Percentiles rank a stretch among this genome's conserved stretches.
phyloP scores from a whole-genome alignment of 2,329 filamentous ascomycete genomes.

The Alternaria triticimaculans region DNA sequence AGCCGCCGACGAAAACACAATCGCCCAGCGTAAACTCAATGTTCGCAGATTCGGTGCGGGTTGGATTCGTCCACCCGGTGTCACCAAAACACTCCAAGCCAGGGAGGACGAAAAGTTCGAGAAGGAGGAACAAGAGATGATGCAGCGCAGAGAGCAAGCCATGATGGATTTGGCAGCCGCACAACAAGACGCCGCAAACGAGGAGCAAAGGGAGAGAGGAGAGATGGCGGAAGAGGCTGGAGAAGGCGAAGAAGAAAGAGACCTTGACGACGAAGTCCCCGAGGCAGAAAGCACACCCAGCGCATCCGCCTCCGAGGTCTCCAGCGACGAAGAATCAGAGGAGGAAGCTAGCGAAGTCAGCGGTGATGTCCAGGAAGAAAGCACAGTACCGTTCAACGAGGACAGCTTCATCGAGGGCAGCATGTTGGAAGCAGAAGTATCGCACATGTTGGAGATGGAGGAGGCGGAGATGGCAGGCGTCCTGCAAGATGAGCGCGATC shows the following conservation, averaged over 20 bases:
- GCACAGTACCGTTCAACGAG: constrained; percentile 57
- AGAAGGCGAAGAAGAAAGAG: constrained; percentile 36
- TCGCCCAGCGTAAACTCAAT: constrained; percentile 78
- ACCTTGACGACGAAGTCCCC: constrained; percentile 51
- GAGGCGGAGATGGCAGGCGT: constrained; percentile 56
- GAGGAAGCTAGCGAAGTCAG: constrained; percentile 27
- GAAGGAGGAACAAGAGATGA: constrained; percentile 81
- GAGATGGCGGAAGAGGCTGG: constrained; percentile 47
- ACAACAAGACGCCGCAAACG: constrained; percentile 56
- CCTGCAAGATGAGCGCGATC: constrained; percentile 56
- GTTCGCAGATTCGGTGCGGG: constrained; percentile 85
- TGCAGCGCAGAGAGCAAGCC: constrained; percentile 72
- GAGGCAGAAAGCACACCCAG: constrained; percentile 42
- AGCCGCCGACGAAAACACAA: constrained; percentile 75
- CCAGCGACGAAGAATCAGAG: constrained; percentile 19
- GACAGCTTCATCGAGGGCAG: constrained; percentile 57
- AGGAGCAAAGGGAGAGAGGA: constrained; percentile 50
- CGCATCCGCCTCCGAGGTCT: constrained; percentile 45
- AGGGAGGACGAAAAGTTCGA: constrained; percentile 89
- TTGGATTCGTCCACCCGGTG: constrained; percentile 90
- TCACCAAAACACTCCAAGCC: constrained; percentile 88
- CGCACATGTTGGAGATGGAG: constrained; percentile 52
- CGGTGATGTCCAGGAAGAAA: constrained; percentile 21
- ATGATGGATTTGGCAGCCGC: constrained; percentile 73
- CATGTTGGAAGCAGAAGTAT: constrained; percentile 47